Conservation (phyloP, 768 basidiomycete species). For the Paxillus rubicundulus region DNA sequence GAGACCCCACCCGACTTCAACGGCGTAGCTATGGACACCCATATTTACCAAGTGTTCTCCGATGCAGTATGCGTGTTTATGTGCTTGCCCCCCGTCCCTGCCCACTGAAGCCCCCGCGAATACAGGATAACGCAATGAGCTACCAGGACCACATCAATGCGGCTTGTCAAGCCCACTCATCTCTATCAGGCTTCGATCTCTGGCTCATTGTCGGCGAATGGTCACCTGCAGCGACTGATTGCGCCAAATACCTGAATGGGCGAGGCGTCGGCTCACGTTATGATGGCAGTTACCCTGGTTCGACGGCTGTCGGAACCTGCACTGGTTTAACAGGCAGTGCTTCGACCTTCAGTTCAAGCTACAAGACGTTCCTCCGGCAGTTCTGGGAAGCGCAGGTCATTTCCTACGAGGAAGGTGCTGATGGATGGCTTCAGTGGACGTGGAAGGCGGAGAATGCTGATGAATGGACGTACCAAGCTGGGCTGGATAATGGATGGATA, state of each 20-base stretch:
- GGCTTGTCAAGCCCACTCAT: conserved; percentile 50
- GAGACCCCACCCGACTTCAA: conserved; percentile 49
- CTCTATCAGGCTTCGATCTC: conserved; percentile 54
- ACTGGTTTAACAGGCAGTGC: conserved; percentile 69
- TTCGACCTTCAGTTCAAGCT: conserved; percentile 66
- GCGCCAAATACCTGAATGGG: conserved; percentile 65
- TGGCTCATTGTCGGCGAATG: conserved; percentile 91
- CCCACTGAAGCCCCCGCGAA: conserved; percentile 1
- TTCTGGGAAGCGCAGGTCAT: conserved; percentile 84
- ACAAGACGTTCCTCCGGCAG: conserved; percentile 79
- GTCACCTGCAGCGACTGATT: conserved; percentile 75
- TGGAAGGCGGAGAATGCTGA: conserved; percentile 84
- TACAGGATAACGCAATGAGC: conserved; percentile 45
- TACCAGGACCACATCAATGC: conserved; percentile 55
- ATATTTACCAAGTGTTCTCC: conserved; percentile 76
- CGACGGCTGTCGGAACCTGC: conserved; percentile 72
- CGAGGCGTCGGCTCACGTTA: conserved; percentile 67
- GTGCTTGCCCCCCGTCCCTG: not conserved
- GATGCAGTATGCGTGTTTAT: conserved; percentile 41
- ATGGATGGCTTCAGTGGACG: conserved; percentile 80
- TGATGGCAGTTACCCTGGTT: conserved; percentile 63
- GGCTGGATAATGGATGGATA: conserved; percentile 81
- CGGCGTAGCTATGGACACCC: conserved; percentile 78
- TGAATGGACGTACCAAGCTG: conserved; percentile 89
- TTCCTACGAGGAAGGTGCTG: conserved; percentile 59